Percentiles rank a stretch among this genome's conserved stretches.
phyloP scores from a whole-genome alignment of 495 filamentous ascomycete genomes.

The Choiromyces venosus region DNA sequence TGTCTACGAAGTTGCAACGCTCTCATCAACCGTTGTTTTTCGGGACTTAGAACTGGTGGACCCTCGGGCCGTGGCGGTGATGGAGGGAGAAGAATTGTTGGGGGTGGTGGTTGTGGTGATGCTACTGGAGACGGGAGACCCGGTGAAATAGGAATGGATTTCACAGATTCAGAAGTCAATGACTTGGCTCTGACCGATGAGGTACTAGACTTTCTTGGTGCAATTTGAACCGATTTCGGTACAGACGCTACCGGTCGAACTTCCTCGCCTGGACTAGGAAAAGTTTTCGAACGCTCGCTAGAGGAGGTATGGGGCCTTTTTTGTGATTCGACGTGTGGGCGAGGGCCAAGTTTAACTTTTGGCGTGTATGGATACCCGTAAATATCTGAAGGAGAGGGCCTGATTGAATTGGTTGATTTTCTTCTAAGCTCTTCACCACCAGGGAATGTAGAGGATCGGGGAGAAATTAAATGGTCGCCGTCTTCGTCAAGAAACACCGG shows the following conservation, averaged over 20 bases:
- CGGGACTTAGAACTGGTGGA: conserved; percentile 64
- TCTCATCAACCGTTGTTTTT: conserved; percentile 89
- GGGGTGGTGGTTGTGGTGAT: conserved; percentile 51
- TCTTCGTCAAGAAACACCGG: conserved; percentile 39
- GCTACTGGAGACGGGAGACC: conserved; percentile 42
- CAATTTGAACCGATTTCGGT: conserved; percentile 46
- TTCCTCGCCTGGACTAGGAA: conserved; percentile 44
- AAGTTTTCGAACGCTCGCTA: conserved; percentile 43
- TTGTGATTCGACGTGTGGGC: conserved; percentile 65
- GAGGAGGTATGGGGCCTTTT: conserved; percentile 60
- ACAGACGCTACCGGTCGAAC: conserved; percentile 69
- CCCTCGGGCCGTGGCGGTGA: conserved; percentile 46
- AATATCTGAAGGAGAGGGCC: conserved; percentile 57
- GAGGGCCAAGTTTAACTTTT: conserved; percentile 77
- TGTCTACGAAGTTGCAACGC: conserved; percentile 80
- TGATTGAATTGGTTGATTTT: conserved; percentile 53
- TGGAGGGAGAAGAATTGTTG: conserved; percentile 45
- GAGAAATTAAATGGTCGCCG: conserved; percentile 37
- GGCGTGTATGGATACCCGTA: conserved; percentile 54
- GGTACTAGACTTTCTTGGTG: conserved; percentile 33
- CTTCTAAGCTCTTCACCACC: conserved; percentile 45
- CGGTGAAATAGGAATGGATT: conserved; percentile 14
- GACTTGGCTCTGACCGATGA: conserved; percentile 24
- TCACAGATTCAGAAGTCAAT: conserved; percentile 28
- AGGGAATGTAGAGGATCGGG: conserved; percentile 31